A percentile compares a stretch with the other conserved stretches of the same genome.
These are phyloP conservation scores for Morella rubra DNA, from an alignment of 306 rosid species.

Conservation along the genomic window DNA sequence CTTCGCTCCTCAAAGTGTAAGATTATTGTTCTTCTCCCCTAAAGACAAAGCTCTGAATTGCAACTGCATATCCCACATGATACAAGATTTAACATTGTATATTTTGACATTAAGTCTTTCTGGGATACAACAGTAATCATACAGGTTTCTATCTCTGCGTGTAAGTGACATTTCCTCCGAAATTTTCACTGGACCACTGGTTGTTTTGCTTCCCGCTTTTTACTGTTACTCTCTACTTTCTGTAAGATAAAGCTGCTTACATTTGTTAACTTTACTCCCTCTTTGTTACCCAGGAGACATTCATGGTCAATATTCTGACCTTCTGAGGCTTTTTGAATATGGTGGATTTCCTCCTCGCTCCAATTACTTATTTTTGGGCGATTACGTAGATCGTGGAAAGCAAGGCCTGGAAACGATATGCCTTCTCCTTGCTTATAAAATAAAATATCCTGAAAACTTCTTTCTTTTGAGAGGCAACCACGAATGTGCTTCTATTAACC, in stretches of 20 bases:
- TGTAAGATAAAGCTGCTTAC: not conserved
- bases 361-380: conserved; percentile 81
- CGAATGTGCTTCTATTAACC: conserved; percentile 90
- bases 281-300: conserved; percentile 64
- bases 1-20: not conserved
- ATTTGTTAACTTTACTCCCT: conserved; percentile 9
- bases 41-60: not conserved
- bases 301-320: conserved; percentile 88
- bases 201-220: not conserved
- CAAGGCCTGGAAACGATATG: conserved; percentile 87
- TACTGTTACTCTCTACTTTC: not conserved
- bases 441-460: conserved; percentile 71
- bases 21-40: not conserved
- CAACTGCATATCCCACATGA: not conserved
- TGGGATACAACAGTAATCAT: not conserved
- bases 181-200: not conserved
- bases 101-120: not conserved
- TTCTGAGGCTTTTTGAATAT: conserved; percentile 70
- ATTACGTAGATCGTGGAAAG: conserved; percentile 91
- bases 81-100: not conserved
- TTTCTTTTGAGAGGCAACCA: conserved; percentile 94
- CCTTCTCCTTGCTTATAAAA: conserved; percentile 89
- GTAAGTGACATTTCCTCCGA: not conserved
- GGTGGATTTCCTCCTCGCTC: conserved; percentile 90
- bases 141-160: not conserved